Percentiles rank a stretch among this genome's conserved stretches.
These are phyloP conservation scores for Phytopythium helicoides DNA, from an alignment of 352 stramenopile species.

Conservation along the genomic window DNA sequence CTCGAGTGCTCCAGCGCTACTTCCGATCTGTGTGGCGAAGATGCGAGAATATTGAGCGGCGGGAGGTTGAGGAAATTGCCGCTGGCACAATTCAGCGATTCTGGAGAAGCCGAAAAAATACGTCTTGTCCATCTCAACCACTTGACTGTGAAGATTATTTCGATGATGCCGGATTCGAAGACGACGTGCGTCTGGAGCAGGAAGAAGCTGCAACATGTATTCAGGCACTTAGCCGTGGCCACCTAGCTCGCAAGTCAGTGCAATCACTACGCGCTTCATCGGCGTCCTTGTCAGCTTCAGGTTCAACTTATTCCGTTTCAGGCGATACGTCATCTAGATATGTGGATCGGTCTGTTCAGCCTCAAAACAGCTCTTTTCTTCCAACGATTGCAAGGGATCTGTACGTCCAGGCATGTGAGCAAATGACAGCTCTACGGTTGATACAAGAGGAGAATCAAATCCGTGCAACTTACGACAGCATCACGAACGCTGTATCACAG, in stretches of 20 bases:
- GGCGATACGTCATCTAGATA: too few relatives aligned
- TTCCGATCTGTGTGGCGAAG: slow-evolving; percentile 24
- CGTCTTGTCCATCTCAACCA: background rate
- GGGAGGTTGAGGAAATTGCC: slow-evolving; percentile 51
- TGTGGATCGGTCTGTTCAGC: too few relatives aligned
- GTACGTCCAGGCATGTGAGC: too few relatives aligned
- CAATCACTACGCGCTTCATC: slow-evolving; percentile 34
- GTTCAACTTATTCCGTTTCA: background rate
- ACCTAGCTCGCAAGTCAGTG: slow-evolving; percentile 48
- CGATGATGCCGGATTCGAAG: background rate
- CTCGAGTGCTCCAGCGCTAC: slow-evolving; percentile 41
- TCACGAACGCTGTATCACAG: too few relatives aligned
- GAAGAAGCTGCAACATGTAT: slow-evolving; percentile 69
- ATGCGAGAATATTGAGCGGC: slow-evolving; percentile 18
- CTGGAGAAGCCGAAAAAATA: slow-evolving; percentile 24
- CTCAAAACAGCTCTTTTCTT: too few relatives aligned
- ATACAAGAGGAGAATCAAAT: too few relatives aligned
- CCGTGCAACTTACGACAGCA: too few relatives aligned
- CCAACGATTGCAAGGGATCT: too few relatives aligned
- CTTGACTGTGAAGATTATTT: background rate
- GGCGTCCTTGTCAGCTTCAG: slow-evolving; percentile 15
- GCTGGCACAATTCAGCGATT: slow-evolving; percentile 47
- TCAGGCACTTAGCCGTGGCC: slow-evolving; percentile 56
- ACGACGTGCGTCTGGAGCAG: slow-evolving; percentile 18
- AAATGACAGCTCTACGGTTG: too few relatives aligned